These are phyloP conservation scores for Amaranthus palmeri DNA, from an alignment of 148 eudicot species.

Conservation along the genomic window DNA sequence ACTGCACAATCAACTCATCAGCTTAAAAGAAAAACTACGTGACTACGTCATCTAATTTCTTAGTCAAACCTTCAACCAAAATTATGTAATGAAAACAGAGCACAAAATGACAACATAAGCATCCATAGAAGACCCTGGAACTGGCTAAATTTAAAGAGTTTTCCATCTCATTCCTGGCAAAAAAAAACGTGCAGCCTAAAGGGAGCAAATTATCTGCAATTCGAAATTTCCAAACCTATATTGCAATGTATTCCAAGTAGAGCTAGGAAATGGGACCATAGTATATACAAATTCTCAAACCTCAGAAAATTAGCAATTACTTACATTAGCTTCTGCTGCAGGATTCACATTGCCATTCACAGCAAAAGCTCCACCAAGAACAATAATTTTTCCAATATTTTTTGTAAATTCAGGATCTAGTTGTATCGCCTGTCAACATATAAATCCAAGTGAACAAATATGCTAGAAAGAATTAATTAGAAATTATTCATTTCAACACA, in stretches of 20 bases:
- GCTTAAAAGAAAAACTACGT: not conserved
- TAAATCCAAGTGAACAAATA: conserved; percentile 10
- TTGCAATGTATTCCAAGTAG: too few species aligned
- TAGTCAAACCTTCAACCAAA: not conserved
- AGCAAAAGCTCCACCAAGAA: conserved; percentile 95
- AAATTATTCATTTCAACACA: not conserved
- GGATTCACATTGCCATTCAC: conserved; percentile 97
- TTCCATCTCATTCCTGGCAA: too few species aligned
- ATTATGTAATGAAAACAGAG: not conserved
- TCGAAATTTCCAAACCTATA: too few species aligned
- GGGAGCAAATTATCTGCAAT: too few species aligned
- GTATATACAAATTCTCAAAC: not conserved
- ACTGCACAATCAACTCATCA: not conserved
- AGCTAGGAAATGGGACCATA: not conserved
- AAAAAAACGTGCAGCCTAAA: too few species aligned
- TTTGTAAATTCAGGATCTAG: conserved; percentile 60
- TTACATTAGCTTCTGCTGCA: conserved; percentile 95
- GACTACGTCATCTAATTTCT: not conserved
- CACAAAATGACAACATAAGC: not conserved
- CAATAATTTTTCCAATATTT: conserved; percentile 63
- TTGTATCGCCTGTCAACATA: conserved; percentile 58
- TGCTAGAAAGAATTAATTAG: not conserved
- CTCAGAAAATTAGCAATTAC: conserved; percentile 15
- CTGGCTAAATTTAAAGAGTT: too few species aligned
- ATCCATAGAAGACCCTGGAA: too few species aligned